Conservation (phyloP, 805 yeast species). For the Lachancea kluyveri region DNA sequence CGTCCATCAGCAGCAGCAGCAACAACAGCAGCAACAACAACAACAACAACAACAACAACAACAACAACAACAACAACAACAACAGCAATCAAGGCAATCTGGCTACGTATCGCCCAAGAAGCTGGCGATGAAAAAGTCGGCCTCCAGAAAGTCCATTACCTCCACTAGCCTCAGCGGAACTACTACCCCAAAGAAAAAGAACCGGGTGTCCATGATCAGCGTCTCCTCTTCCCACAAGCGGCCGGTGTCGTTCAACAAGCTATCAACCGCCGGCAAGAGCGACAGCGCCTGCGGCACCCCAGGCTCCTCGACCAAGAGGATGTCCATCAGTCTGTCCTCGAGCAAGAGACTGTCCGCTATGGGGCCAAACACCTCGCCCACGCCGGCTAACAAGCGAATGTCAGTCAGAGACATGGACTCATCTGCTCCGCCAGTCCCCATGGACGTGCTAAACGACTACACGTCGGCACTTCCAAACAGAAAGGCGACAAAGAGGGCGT, state of each 20-base stretch:
- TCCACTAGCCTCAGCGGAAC: neutral
- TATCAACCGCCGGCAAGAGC: constrained; percentile 20
- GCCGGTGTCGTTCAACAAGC: constrained; percentile 40
- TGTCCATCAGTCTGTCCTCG: constrained; percentile 24
- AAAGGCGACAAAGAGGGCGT: constrained; percentile 14
- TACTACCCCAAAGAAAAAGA: constrained; percentile 29
- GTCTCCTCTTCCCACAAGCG: constrained; percentile 45
- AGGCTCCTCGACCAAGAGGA: constrained; percentile 16
- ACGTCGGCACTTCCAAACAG: constrained; percentile 5
- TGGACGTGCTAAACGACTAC: constrained; percentile 18
- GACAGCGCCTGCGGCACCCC: constrained; percentile 17
- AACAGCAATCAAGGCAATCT: constrained; percentile 30
- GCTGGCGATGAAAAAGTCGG: constrained; percentile 4
- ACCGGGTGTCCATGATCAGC: constrained; percentile 38
- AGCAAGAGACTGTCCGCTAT: constrained; percentile 21
- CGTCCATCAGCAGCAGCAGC: constrained; percentile 25
- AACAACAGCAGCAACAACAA: constrained; percentile 35
- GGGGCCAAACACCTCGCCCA: constrained; percentile 23
- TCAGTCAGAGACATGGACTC: constrained; percentile 19
- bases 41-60: constrained; percentile 31
- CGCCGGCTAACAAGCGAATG: constrained; percentile 25
- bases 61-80: constrained; percentile 38
- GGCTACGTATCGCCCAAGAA: constrained; percentile 15
- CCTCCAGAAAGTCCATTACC: constrained; percentile 6
- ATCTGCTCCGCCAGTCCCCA: constrained; percentile 24